These are phyloP conservation scores for Phytophthora niederhauseri DNA, from an alignment of 352 stramenopile genomes.

Conservation along the genomic window DNA sequence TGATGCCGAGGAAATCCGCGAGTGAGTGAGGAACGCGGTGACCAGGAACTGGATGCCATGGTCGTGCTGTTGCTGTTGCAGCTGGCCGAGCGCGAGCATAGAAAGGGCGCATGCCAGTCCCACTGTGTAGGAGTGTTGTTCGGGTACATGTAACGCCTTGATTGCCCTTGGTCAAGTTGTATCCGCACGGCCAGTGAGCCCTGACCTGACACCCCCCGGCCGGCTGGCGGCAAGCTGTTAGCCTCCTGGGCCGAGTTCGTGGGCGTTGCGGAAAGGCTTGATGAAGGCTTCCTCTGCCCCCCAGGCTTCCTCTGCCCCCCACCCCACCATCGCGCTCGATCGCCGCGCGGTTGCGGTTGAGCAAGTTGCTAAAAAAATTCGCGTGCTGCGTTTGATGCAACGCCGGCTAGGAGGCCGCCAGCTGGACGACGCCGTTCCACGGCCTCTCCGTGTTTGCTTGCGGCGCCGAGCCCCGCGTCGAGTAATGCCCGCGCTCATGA, in stretches of 20 bases:
- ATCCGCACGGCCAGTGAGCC: background rate
- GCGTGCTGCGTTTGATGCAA: constrained; percentile 9
- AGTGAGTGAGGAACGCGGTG: constrained; percentile 15
- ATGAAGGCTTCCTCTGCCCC: background rate
- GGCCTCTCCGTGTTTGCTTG: constrained; percentile 19
- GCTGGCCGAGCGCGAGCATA: background rate
- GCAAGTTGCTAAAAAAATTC: background rate
- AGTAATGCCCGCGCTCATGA: constrained; percentile 31
- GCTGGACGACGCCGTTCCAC: constrained; percentile 28
- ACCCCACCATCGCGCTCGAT: background rate
- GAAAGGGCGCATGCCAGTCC: background rate
- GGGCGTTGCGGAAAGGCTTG: background rate
- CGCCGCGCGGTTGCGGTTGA: background rate
- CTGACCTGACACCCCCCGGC: background rate
- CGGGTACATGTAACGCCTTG: background rate
- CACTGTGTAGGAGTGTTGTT: background rate
- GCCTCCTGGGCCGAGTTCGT: background rate
- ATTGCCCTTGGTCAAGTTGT: constrained; percentile 1
- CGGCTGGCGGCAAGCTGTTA: background rate
- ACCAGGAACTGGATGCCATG: constrained; percentile 5
- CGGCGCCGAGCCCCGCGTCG: constrained; percentile 7
- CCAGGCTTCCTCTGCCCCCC: background rate
- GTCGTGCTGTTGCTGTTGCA: constrained; percentile 25
- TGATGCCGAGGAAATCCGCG: constrained; percentile 16
- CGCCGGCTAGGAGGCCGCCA: constrained; percentile 26